Evolutionary conservation across 768 basidiomycete species (phyloP), one percentile per base, ranked within the genome.

Genomic region (Paxillus ammoniavirescens): DNA sequence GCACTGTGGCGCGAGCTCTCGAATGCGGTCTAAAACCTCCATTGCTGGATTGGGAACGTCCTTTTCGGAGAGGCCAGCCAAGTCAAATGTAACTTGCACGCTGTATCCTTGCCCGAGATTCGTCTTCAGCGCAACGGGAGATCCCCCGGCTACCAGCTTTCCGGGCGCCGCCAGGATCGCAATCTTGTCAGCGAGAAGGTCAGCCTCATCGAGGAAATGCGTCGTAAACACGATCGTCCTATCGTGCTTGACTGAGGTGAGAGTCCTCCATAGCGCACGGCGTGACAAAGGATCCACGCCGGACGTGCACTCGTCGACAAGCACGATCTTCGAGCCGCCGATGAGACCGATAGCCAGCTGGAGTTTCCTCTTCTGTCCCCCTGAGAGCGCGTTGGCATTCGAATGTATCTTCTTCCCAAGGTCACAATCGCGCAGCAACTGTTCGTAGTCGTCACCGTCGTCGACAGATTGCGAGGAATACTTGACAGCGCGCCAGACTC

Each of bases 211-310:
- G 2, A 90, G 75, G 70, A 89, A 88, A 70, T 91, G 90, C 0
- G 89, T 93, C 0, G 90, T 91, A 65, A 91, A 85, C 2, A 91
- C 73, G 36, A 91, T 82, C 0, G 84, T 83, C 45, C 86, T 74
- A 41, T 85, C 82, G 33, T 84, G 73, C 13, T 84, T 79, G 52
- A 87, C 82, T 3, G 82, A 77, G 4, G 81, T 88, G 51, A 93
- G 69, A 0, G 83, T 86, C 50, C 83, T 79, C 90, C 90, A 93
- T 7, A 93, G 70, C 1, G 90, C 82, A 31, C 90, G 77, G 47
- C 90, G 75, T 52, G 89, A 90, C 35, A 93, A 69, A 2, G 90
- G 90, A 65, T 93, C 90, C 10, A 93, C 86, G 2, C 90, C 90
- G 21, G 87, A 89, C 2, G 89, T 91, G 62, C 85, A 86, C 65